phyloP scores from a whole-genome alignment of 495 filamentous ascomycete species.

The Pseudoneurospora amorphoporcata region DNA sequence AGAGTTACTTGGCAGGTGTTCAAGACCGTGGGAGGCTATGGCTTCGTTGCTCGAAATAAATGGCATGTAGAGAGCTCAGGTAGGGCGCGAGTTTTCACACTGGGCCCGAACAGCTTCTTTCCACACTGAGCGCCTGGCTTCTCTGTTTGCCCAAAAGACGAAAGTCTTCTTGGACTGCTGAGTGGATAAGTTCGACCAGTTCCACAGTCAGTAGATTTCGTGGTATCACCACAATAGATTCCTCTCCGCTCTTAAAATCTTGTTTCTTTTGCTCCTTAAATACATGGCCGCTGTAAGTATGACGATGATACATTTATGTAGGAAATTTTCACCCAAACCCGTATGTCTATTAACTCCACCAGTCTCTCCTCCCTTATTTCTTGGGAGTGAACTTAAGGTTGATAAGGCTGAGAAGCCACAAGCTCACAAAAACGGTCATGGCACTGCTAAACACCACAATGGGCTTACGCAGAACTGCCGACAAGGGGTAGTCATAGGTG shows the following conservation, averaged over 20 bases:
- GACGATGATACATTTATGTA: neutral
- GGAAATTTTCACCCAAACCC: slow-evolving; percentile 5
- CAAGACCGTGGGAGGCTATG: no score
- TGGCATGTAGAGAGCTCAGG: neutral
- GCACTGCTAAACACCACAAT: slow-evolving; percentile 68
- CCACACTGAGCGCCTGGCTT: neutral
- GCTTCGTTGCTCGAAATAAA: neutral
- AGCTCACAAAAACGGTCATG: slow-evolving; percentile 60
- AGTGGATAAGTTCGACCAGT: neutral
- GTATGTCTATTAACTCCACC: slow-evolving; percentile 8
- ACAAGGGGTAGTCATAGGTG: slow-evolving; percentile 75
- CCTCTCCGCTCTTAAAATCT: neutral
- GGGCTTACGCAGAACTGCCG: slow-evolving; percentile 75
- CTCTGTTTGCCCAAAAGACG: neutral
- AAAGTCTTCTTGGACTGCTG: neutral
- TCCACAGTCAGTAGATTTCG: neutral
- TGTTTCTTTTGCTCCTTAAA: neutral
- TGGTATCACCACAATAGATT: neutral
- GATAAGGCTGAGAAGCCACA: slow-evolving; percentile 67
- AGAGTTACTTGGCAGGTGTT: no score
- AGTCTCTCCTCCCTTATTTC: slow-evolving; percentile 13
- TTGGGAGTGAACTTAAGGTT: slow-evolving; percentile 44
- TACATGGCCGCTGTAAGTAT: neutral
- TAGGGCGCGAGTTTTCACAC: neutral
- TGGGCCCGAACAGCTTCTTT: neutral